A percentile compares a stretch with the other conserved stretches of the same genome.
These are phyloP conservation scores for Rugiboletus extremiorientalis DNA, from an alignment of 1,284 basidiomycete species.

Conservation along the genomic window DNA sequence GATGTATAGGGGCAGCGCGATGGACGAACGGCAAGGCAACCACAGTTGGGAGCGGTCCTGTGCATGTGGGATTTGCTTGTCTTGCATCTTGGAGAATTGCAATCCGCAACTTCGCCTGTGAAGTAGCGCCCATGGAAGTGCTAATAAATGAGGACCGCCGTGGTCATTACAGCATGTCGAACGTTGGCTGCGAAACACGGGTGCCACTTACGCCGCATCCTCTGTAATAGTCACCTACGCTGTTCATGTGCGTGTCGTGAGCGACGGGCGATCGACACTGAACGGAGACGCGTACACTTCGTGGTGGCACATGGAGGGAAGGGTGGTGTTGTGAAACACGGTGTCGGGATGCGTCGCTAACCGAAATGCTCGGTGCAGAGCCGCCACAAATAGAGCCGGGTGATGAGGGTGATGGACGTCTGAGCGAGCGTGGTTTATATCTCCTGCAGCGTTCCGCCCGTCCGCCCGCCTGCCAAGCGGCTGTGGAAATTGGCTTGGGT, in stretches of 20 bases:
- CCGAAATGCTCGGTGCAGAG: background rate
- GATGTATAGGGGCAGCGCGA: slow-evolving; percentile 12
- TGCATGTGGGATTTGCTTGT: slow-evolving; percentile 56
- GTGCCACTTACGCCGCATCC: slow-evolving; percentile 51
- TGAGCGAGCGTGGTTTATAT: slow-evolving; percentile 19
- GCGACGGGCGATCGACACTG: background rate
- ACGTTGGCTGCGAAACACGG: background rate
- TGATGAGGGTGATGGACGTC: too few species aligned
- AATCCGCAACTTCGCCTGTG: slow-evolving; percentile 57
- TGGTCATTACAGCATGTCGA: slow-evolving; percentile 15
- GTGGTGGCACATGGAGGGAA: slow-evolving; percentile 52
- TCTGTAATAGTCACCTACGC: slow-evolving; percentile 60
- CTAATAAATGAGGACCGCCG: slow-evolving; percentile 29
- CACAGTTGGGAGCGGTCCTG: slow-evolving; percentile 48
- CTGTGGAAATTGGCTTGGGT: too few species aligned
- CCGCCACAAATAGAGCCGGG: background rate
- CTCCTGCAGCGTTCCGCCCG: background rate
- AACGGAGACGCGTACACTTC: slow-evolving; percentile 45
- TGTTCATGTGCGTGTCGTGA: slow-evolving; percentile 26
- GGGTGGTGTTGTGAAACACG: background rate
- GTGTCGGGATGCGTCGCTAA: background rate
- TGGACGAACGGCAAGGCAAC: slow-evolving; percentile 38
- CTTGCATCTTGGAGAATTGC: slow-evolving; percentile 49
- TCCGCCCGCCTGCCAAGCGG: slow-evolving; percentile 8
- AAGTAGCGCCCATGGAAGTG: slow-evolving; percentile 64